A percentile compares a stretch with the other conserved stretches of the same genome.
Conservation (phyloP, 164 flowering plant genomes). For the grape (Vitis vinifera) region ASM3070453v1 NC_081822.1:1343501-1344000, state of each 20-base stretch:
- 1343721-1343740: not conserved
- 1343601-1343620: not conserved
- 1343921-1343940: too few relatives aligned
- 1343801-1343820: too few relatives aligned
- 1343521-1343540: constrained; percentile 60
- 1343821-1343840: too few relatives aligned
- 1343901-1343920: too few relatives aligned
- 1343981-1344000: too few relatives aligned
- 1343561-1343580: not conserved
- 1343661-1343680: constrained; percentile 68
- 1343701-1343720: constrained; percentile 68
- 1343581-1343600: not conserved
- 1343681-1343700: constrained; percentile 60
- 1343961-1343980: too few relatives aligned
- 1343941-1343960: too few relatives aligned
- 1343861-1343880: too few relatives aligned
- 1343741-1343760: not conserved
- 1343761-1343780: not conserved
- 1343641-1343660: constrained; percentile 63
- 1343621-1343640: constrained; percentile 49
- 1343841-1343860: too few relatives aligned
- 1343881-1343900: too few relatives aligned
- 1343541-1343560: constrained; percentile 2
- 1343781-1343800: too few relatives aligned
- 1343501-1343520: constrained; percentile 57